These are phyloP conservation scores for Psidium friedrichsthalianum DNA, from an alignment of 345 rosid species.

Conservation along the genomic window DNA sequence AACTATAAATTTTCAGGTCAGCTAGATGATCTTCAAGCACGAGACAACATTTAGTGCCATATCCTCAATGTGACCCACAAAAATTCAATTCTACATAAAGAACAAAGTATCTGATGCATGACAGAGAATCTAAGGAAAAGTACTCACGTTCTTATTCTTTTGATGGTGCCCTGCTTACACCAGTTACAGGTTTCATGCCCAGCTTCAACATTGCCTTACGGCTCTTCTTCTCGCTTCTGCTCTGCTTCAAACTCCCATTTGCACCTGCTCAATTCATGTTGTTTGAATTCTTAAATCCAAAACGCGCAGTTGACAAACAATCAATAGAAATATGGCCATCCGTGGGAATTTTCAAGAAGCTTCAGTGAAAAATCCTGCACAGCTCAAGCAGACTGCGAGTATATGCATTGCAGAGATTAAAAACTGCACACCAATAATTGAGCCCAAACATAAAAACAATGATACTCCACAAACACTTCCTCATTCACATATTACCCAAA, in stretches of 20 bases:
- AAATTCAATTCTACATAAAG: not conserved
- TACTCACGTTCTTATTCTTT: slow-evolving; percentile 64
- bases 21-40: not conserved
- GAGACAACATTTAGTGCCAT: not conserved
- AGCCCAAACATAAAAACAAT: not conserved
- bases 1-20: not conserved
- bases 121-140: not conserved
- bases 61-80: not conserved
- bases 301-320: not conserved
- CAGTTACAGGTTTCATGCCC: slow-evolving; percentile 75
- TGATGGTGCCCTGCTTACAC: slow-evolving; percentile 74
- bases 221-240: slow-evolving; percentile 85
- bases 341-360: not conserved
- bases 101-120: not conserved
- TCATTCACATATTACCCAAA: not conserved
- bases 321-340: not conserved
- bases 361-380: not conserved
- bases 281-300: not conserved
- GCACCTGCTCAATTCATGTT: slow-evolving; percentile 26
- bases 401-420: not conserved
- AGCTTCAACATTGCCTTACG: slow-evolving; percentile 85
- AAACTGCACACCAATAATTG: not conserved
- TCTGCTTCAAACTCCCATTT: slow-evolving; percentile 67
- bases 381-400: not conserved
- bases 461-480: not conserved